Conservation (phyloP, 371 early-diverging fungal genomes). For the Mucor piriformis region DNA sequence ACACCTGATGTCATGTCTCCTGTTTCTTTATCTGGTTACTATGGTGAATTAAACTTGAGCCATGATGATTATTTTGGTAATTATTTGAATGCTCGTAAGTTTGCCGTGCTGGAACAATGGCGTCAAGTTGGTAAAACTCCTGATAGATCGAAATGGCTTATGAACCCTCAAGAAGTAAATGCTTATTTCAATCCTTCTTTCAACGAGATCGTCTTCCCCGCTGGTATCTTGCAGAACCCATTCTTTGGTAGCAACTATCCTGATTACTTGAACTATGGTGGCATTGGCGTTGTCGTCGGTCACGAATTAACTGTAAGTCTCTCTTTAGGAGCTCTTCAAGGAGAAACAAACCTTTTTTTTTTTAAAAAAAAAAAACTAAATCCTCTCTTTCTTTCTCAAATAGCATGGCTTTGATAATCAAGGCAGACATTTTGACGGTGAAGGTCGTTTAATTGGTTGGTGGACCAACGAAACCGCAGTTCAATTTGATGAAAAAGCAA, state of each 20-base stretch:
- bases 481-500: constrained; percentile 52
- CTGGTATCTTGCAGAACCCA: constrained; percentile 62
- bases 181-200: constrained; percentile 59
- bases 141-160: constrained; percentile 52
- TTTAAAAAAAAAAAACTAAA: too few species aligned
- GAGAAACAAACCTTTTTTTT: background rate
- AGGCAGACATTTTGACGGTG: constrained; percentile 58
- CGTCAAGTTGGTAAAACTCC: constrained; percentile 41
- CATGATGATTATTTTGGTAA: constrained; percentile 54
- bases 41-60: constrained; percentile 34
- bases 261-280: constrained; percentile 63
- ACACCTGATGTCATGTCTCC: constrained; percentile 53
- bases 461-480: constrained; percentile 58
- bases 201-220: constrained; percentile 66
- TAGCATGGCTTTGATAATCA: constrained; percentile 53
- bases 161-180: constrained; percentile 66
- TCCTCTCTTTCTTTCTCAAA: background rate
- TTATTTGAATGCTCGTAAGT: constrained; percentile 32
- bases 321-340: too few species aligned
- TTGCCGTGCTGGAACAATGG: constrained; percentile 31
- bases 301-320: constrained; percentile 62
- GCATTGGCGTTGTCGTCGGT: constrained; percentile 63
- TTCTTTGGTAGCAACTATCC: constrained; percentile 45
- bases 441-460: constrained; percentile 55
- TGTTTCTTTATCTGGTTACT: constrained; percentile 50